phyloP scores from a whole-genome alignment of 805 yeast species.

The Lachancea lanzarotensis region DNA sequence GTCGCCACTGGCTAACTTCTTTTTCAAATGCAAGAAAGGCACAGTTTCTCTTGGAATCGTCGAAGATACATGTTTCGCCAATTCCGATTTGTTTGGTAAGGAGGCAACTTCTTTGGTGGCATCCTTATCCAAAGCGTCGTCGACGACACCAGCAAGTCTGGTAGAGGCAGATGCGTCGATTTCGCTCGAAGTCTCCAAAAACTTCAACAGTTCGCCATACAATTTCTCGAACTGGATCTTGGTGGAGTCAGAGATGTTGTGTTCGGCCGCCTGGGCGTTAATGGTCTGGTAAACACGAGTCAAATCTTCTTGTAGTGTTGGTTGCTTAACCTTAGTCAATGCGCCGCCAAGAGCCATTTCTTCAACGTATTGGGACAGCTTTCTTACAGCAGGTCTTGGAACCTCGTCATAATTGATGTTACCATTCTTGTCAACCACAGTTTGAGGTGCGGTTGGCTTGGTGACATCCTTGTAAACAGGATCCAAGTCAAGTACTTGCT shows the following conservation, averaged over 20 bases:
- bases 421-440: conserved; percentile 83
- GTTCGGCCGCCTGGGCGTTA: conserved; percentile 54
- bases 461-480: conserved; percentile 96
- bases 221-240: conserved; percentile 65
- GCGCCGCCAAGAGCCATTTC: conserved; percentile 96
- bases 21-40: conserved; percentile 91
- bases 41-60: conserved; percentile 74
- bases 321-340: conserved; percentile 59
- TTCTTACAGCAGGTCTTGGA: conserved; percentile 85
- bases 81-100: conserved; percentile 64
- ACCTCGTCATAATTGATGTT: conserved; percentile 77
- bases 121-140: conserved; percentile 44
- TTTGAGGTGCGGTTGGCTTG: conserved; percentile 92
- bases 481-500: conserved; percentile 66
- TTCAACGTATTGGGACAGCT: conserved; percentile 88
- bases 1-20: conserved; percentile 58
- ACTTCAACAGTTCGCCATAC: conserved; percentile 63
- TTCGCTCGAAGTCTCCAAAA: conserved; percentile 62
- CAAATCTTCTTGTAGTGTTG: conserved; percentile 79
- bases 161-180: conserved; percentile 63
- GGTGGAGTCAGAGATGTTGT: conserved; percentile 48
- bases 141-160: conserved; percentile 44
- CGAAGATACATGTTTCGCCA: conserved; percentile 66
- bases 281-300: conserved; percentile 77
- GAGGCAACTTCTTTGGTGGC: conserved; percentile 79